Evolutionary conservation across 495 filamentous ascomycete species (phyloP), one percentile per base, ranked within the genome.

Genomic region (Penicillium bovifimosum): DNA sequence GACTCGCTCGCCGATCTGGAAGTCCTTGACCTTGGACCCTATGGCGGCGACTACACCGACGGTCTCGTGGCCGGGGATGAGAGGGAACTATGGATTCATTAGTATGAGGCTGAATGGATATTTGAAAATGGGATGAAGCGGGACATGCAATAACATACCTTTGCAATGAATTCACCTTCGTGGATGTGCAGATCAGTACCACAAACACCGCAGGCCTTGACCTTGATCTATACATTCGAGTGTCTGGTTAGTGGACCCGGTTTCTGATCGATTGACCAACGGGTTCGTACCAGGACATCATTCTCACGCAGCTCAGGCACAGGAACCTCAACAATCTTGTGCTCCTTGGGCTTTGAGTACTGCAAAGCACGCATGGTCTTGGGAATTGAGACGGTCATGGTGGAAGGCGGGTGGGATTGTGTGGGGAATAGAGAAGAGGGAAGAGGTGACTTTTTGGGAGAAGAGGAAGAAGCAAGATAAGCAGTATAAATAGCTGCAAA

Each of bases 151-250:
- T 16, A 29, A 54, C 66, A 47, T 69, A 81, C 77, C 73, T 80
- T 77, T 52, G 79, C 79, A 64, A 80, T 76, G 56, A 82, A 82
- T 63, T 82, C 77, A 55, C 79, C 79, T 50, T 86, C 82, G 58
- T 86, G 82, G 61, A 86, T 86, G 62, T 86, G 84, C 57, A 75
- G 50, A 58, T 82, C 83, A 45, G 84, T 86, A 52, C 83, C 83
- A 49, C 84, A 87, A 51, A 86, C 81, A 74, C 84, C 84, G 51
- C 80, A 86, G 16, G 84, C 84, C 69, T 86, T 85, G 51, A 76
- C 71, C 55, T 74, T 73, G 63, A 76, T 68, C 72, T 72, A 42
- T 39, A 13, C 11, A 47, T 11, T 33, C 2, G 26, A 26, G 41
- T 3, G 29, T 36, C n/a, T 27, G 31, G 20, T 38, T n/a, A 48